Percentiles rank a stretch among this genome's conserved stretches.
These are phyloP conservation scores for Cryptococcus floricola DNA, from an alignment of 1,284 basidiomycete species.

Conservation along the genomic window DNA sequence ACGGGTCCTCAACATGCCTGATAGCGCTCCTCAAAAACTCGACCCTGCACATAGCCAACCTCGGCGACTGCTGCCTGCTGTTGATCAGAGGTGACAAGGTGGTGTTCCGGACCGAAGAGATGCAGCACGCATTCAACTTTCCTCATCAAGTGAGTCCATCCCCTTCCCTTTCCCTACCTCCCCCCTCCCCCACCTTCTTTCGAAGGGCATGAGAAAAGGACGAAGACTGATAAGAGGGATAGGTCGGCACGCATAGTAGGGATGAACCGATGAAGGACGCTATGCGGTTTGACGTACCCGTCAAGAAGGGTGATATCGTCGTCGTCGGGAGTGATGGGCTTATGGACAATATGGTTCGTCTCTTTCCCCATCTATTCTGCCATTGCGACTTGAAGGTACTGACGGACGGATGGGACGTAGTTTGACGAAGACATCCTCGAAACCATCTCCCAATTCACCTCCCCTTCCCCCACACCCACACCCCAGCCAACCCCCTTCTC, in stretches of 20 bases:
- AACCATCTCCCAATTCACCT: conserved; percentile 69
- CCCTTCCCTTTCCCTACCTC: neutral
- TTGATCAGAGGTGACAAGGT: conserved; percentile 73
- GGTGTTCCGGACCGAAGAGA: conserved; percentile 84
- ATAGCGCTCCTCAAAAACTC: conserved; percentile 61
- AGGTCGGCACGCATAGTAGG: conserved; percentile 73
- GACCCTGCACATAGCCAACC: conserved; percentile 80
- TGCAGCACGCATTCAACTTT: conserved; percentile 95
- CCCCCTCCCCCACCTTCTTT: neutral
- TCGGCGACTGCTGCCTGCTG: conserved; percentile 89
- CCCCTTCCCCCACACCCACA: conserved; percentile 24
- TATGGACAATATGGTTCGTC: conserved; percentile 71
- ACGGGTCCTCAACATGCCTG: conserved; percentile 56
- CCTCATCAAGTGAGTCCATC: conserved; percentile 54
- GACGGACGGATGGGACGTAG: conserved; percentile 7
- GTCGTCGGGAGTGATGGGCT: conserved; percentile 86
- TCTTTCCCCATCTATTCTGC: neutral
- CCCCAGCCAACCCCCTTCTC: conserved; percentile 3
- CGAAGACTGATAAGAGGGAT: conserved; percentile 33
- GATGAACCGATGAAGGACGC: conserved; percentile 69
- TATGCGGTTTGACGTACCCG: conserved; percentile 67
- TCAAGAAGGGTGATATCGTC: conserved; percentile 80
- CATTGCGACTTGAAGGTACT: neutral
- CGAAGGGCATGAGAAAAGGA: neutral
- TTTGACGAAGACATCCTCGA: conserved; percentile 94